Evolutionary conservation across 352 stramenopile genomes (phyloP).

Genomic region (Phytopythium chamaehyphon): DNA sequence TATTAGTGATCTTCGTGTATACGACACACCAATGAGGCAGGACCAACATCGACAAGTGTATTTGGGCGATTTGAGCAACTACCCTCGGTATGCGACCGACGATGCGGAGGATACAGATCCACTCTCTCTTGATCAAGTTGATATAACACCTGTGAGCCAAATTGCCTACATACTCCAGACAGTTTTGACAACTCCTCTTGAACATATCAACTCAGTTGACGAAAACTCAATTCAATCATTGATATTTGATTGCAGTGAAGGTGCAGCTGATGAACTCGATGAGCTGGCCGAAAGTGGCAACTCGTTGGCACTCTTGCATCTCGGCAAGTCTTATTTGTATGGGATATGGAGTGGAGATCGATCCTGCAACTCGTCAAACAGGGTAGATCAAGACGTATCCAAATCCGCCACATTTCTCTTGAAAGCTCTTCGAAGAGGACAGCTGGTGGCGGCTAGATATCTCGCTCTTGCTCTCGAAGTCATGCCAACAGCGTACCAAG

Average conservation of each 20-base stretch:
- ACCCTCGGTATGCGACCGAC: slow-evolving; percentile 15
- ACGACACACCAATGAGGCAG: slow-evolving; percentile 18
- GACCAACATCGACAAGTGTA: slow-evolving; percentile 26
- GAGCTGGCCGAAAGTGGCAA: slow-evolving; percentile 2
- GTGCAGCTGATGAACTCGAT: neutral
- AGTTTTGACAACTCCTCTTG: no score
- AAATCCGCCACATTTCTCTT: neutral
- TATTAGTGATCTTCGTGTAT: slow-evolving; percentile 52
- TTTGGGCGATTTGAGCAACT: slow-evolving; percentile 13
- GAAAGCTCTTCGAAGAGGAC: slow-evolving; percentile 4
- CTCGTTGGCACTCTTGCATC: neutral
- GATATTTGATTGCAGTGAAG: neutral
- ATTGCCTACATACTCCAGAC: neutral
- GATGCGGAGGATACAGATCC: neutral
- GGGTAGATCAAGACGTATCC: neutral
- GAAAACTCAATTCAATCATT: neutral
- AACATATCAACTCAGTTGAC: neutral
- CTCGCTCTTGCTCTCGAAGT: slow-evolving; percentile 9
- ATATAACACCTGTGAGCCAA: neutral
- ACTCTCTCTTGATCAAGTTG: neutral
- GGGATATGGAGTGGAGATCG: neutral
- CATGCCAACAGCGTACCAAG: neutral
- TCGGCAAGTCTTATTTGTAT: slow-evolving; percentile 1
- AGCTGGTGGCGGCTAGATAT: slow-evolving; percentile 7
- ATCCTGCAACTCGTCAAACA: neutral